Conservation (phyloP, 164 flowering plant genomes). For the Kingdonia uniflora region DNA sequence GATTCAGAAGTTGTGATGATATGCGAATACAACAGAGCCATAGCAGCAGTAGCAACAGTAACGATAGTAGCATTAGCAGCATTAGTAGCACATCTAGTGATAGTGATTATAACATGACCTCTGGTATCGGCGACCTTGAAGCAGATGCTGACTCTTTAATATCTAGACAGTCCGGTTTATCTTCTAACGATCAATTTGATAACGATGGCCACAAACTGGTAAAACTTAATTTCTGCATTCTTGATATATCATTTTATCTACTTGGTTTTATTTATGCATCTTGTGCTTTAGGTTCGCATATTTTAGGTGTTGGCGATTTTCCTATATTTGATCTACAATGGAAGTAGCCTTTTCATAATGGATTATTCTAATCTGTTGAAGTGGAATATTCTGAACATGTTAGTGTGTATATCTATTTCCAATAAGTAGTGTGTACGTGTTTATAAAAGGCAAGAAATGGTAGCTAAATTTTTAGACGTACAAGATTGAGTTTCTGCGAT, state of each 20-base stretch:
- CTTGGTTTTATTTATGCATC: no score
- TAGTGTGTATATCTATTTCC: no score
- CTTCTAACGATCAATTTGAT: constrained; percentile 52
- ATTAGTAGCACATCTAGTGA: constrained; percentile 76
- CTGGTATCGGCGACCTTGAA: constrained; percentile 66
- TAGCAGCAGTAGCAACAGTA: constrained; percentile 74
- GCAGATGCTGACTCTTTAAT: constrained; percentile 96
- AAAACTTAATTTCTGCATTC: background rate
- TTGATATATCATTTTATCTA: constrained; percentile 1
- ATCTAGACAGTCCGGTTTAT: constrained; percentile 66
- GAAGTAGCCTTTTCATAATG: no score
- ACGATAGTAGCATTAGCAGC: constrained; percentile 76
- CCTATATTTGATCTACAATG: no score
- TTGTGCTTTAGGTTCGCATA: no score
- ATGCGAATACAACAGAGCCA: background rate
- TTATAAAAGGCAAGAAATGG: no score
- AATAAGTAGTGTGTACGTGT: no score
- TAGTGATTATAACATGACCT: constrained; percentile 49
- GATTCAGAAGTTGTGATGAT: constrained; percentile 28
- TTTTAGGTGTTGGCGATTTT: no score
- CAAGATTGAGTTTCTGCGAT: no score
- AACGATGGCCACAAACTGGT: constrained; percentile 53
- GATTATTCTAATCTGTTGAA: no score
- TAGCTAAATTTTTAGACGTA: no score
- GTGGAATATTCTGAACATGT: no score